Percentiles rank a stretch among this genome's conserved stretches.
Conservation (phyloP, 1,284 basidiomycete species). For the Pyrrhoderma lamaoense region DNA sequence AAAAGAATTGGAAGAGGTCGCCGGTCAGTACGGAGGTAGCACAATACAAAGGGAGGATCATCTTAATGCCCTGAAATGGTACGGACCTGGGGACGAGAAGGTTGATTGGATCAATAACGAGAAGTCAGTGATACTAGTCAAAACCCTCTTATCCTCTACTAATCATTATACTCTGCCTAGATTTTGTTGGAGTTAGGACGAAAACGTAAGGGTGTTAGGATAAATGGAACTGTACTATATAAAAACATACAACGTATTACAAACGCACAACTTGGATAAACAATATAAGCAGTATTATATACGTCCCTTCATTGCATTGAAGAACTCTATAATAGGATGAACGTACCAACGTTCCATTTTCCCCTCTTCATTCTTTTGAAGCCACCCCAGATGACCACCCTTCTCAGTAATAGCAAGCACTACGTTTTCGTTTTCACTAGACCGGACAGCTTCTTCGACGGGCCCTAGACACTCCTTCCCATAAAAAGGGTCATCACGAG, state of each 20-base stretch:
- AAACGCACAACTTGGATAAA: background rate
- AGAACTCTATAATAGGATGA: constrained; percentile 9
- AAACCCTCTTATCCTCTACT: background rate
- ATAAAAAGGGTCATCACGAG: constrained; percentile 9
- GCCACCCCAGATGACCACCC: constrained; percentile 7
- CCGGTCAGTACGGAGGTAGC: constrained; percentile 31
- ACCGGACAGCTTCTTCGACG: background rate
- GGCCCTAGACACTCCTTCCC: background rate
- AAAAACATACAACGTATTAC: background rate
- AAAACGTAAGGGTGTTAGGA: background rate
- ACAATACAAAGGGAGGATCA: constrained; percentile 39
- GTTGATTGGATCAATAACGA: constrained; percentile 53
- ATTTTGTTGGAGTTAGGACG: constrained; percentile 12
- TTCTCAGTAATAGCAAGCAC: constrained; percentile 6
- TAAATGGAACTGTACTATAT: background rate
- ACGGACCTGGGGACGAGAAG: constrained; percentile 35
- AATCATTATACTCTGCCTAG: background rate
- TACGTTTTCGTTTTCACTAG: constrained; percentile 1
- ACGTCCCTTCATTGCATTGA: background rate
- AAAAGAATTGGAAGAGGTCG: constrained; percentile 29
- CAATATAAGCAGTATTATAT: background rate
- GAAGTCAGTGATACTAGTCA: constrained; percentile 7
- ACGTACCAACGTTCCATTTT: constrained; percentile 6
- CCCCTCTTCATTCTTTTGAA: constrained; percentile 8
- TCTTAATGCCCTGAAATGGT: constrained; percentile 51